Evolutionary conservation across 495 filamentous ascomycete genomes (phyloP), one percentile per base, ranked within the genome.

Genomic region (Lophium mytilinum): DNA sequence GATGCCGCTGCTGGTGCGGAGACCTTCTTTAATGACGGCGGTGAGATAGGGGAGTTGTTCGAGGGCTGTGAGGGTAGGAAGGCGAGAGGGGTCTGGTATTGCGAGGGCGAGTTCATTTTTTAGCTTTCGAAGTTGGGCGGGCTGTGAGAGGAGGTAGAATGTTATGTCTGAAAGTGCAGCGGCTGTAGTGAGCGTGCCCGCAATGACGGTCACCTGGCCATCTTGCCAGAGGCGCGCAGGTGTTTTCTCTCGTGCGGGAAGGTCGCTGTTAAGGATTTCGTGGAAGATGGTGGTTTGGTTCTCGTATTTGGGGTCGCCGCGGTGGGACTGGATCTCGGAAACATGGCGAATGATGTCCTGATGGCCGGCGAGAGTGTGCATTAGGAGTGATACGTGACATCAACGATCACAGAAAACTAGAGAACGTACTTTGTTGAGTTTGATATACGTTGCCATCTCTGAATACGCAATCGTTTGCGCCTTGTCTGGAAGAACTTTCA

Each of bases 1-100:
- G 50, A 66, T 48, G 35, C 64, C 64, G 37, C 52, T 64, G 51
- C 56, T 53, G 52, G 64, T 61, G 39, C 66, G 63, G 39, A 58
- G 52, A 37, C 50, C 15, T 8, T 45, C 61, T 64, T 64, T 57
- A 54, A 48, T 39, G 12, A 50, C 49, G 37, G 57, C 61, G 47
- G 40, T 64, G 45, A 68, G 61, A 18, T 54, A 54, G 3, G 49
- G 49, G 14, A 51, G 49, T 15, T 51, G 24, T 21, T 51, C 49
- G 18, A 35, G 45, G 3, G 19, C 18, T n/a, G 53, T 17, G 9
- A 39, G 47, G n/a, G 53, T 12, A 47, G 43, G 43, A 6, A 54
- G 35, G 15, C 30, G 9, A n/a, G 9, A 10, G 14, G 52, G 35
- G 43, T 54, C 21, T 18, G 51, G 36, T 11, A 53, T 40, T 21